A percentile compares a stretch with the other conserved stretches of the same genome.
Conservation (phyloP, 768 basidiomycete species). For the Tremella yokohamensis region DNA sequence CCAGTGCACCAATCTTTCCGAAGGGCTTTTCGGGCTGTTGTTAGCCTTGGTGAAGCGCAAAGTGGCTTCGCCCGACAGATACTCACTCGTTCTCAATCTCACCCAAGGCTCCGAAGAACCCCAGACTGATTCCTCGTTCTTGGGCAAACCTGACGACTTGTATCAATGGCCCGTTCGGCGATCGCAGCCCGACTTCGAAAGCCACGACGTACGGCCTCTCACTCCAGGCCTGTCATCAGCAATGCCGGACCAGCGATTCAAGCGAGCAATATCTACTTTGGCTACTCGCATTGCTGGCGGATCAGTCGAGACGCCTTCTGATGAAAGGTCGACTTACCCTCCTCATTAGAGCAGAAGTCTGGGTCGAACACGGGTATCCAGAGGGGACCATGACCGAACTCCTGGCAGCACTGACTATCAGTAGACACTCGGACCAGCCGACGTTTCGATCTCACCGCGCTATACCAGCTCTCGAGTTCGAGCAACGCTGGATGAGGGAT, state of each 20-base stretch:
- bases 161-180: background rate
- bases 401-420: too few species aligned
- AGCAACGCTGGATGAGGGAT: background rate
- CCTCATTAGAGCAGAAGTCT: too few species aligned
- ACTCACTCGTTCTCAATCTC: background rate
- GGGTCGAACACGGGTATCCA: conserved; percentile 9
- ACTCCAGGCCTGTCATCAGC: background rate
- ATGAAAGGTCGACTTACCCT: too few species aligned
- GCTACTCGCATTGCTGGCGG: too few species aligned
- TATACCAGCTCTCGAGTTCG: background rate
- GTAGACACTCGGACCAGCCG: background rate
- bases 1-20: background rate
- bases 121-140: background rate
- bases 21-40: background rate
- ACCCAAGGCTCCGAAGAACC: conserved; percentile 7
- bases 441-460: too few species aligned
- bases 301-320: too few species aligned
- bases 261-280: too few species aligned
- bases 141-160: background rate
- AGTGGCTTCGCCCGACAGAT: too few species aligned
- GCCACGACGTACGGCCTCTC: conserved; percentile 3
- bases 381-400: background rate
- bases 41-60: background rate
- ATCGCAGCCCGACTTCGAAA: conserved; percentile 2
- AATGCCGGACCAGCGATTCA: too few species aligned